Evolutionary conservation across 2,329 filamentous ascomycete species (phyloP), one percentile per base, ranked within the genome.

Genomic region (Aspergillus tanneri): DNA sequence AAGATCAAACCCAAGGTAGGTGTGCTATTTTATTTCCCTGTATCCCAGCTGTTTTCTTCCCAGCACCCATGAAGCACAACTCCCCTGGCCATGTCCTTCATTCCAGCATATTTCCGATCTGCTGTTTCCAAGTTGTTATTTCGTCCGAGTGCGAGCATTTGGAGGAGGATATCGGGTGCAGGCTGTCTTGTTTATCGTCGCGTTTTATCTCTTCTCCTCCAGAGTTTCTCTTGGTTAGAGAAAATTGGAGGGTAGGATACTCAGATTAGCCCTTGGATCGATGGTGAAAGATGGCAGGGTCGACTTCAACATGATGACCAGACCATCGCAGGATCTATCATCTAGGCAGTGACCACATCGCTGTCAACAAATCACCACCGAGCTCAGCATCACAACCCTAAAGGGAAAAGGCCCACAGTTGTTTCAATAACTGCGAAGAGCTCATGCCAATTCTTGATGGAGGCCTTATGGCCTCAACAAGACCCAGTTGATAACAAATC

Each of bases 1-100:
- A 95, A 95, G 77, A 92, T 83, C 28, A 85, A 86, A 63, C 91
- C 91, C 4, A 92, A 91, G 82, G 89, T 90, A 68, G 67, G 79
- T 72, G 9, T 23, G 37, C 46, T 22, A 47, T 34, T 21, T 47
- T 22, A 47, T 34, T 21, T 25, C 22, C 21, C 9, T 18, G 8
- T 35, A 19, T 16, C 38, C 35, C 28, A 30, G 12, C 4, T 43
- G 23, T 38, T 30, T 25, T 28, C 18, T 22, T 40, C 43, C 30
- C 19, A 12, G 30, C 16, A 18, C 10, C 16, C 30, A 34, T 34
- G 14, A 11, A 34, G 30, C 30, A 34, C 19, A 5, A 9, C 14
- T 34, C 16, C 11, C 30, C 16, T 34, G 14, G 8, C 30, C 14
- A 9, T 34, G 11, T 18, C 14, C 30, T 19, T 14, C 30, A 18